phyloP scores from a whole-genome alignment of 768 basidiomycete species.

The Russula earlei region DNA sequence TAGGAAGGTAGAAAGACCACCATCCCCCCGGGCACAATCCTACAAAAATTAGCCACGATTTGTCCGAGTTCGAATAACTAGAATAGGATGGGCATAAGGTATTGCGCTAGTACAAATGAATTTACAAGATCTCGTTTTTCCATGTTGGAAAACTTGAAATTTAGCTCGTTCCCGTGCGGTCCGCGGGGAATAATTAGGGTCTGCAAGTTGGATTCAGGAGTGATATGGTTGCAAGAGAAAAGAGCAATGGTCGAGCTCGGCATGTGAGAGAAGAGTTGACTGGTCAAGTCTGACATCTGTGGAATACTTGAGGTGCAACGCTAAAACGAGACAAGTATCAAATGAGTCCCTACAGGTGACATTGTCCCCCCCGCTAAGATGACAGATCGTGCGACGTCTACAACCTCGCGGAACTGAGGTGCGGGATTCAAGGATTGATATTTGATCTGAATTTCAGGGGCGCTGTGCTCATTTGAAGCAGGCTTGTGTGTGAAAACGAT shows the following conservation, averaged over 20 bases:
- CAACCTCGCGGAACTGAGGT: conserved; percentile 75
- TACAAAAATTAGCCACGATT: conserved; percentile 68
- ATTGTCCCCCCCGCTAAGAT: conserved; percentile 94
- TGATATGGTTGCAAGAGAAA: conserved; percentile 90
- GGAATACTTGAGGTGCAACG: neutral
- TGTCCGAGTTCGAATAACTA: conserved; percentile 80
- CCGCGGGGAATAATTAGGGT: conserved; percentile 67
- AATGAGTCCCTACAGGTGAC: conserved; percentile 68
- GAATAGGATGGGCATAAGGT: neutral
- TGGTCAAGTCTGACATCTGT: conserved; percentile 80
- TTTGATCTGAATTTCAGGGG: conserved; percentile 47
- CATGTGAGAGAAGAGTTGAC: conserved; percentile 69
- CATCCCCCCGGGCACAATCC: conserved; percentile 75
- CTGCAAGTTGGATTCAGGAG: conserved; percentile 69
- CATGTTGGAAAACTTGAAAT: conserved; percentile 75
- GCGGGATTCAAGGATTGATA: conserved; percentile 92
- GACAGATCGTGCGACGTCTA: conserved; percentile 73
- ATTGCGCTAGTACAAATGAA: neutral
- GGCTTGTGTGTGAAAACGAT: conserved; percentile 39
- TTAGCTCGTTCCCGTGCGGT: conserved; percentile 61
- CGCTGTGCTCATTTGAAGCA: conserved; percentile 31
- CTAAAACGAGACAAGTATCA: neutral
- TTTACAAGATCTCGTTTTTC: conserved; percentile 46
- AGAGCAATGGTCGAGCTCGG: conserved; percentile 52
- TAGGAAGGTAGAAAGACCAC: conserved; percentile 96